Percentiles rank a stretch among this genome's conserved stretches.
phyloP scores from a whole-genome alignment of 352 stramenopile species.

The Globisporangium apiculatum region DNA sequence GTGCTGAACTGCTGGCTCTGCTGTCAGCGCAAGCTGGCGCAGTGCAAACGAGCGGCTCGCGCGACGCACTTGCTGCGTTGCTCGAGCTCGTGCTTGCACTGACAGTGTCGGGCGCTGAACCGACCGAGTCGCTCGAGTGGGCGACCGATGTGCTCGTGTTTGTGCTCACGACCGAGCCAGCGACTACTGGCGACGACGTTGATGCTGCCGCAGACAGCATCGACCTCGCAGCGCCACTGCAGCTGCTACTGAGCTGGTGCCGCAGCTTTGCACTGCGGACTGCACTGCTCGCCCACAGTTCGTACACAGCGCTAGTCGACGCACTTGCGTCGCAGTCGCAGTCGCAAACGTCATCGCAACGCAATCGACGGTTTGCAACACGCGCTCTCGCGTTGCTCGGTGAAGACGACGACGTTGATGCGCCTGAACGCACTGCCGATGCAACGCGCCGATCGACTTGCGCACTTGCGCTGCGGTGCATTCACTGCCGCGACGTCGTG shows the following conservation, averaged over 20 bases:
- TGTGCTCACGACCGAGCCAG: conserved; percentile 15
- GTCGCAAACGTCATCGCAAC: conserved; percentile 29
- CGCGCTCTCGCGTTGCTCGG: conserved; percentile 44
- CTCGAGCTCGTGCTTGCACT: conserved; percentile 26
- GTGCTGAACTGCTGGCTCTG: no score
- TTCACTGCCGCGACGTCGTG: conserved; percentile 51
- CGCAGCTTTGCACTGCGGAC: conserved; percentile 21
- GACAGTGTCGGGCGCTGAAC: conserved; percentile 4
- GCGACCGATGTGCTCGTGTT: conserved; percentile 41
- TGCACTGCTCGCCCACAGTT: conserved; percentile 33
- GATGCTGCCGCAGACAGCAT: conserved; percentile 25
- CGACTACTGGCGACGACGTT: conserved; percentile 15
- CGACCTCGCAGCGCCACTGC: conserved; percentile 38
- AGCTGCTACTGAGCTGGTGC: conserved; percentile 38
- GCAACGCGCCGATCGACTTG: not conserved
- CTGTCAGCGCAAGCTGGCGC: conserved; percentile 20
- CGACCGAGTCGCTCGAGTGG: conserved; percentile 25
- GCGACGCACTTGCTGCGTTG: conserved; percentile 48
- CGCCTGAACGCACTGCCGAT: conserved; percentile 7
- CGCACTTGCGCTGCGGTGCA: conserved; percentile 35
- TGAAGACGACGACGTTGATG: conserved; percentile 30
- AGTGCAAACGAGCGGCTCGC: conserved; percentile 12
- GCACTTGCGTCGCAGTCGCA: conserved; percentile 24
- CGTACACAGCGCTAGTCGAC: conserved; percentile 38
- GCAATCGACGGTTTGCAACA: conserved; percentile 3